phyloP scores from a whole-genome alignment of 1,284 basidiomycete genomes.

The Singerocomus inundabilis region DNA sequence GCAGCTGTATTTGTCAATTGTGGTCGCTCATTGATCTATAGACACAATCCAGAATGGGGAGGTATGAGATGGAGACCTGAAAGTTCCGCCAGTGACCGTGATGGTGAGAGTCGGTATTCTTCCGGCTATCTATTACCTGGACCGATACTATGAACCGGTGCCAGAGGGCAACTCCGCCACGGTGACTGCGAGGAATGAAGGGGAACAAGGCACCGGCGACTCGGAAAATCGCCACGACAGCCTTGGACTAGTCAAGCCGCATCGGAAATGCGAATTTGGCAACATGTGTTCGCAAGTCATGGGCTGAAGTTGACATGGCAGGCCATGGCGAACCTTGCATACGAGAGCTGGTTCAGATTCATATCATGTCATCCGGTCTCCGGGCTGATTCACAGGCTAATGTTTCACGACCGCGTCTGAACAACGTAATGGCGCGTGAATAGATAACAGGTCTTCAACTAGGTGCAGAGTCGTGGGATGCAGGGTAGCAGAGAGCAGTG shows the following conservation, averaged over 20 bases:
- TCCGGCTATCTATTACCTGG: conserved; percentile 11
- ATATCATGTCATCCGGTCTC: conserved; percentile 11
- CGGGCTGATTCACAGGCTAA: conserved; percentile 2
- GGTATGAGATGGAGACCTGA: conserved; percentile 4
- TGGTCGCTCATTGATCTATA: conserved; percentile 3
- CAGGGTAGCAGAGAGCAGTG: background rate
- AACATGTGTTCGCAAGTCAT: conserved; percentile 6
- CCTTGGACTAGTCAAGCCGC: conserved; percentile 5
- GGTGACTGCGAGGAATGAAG: conserved; percentile 12
- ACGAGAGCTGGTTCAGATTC: conserved; percentile 12
- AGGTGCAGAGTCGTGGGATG: conserved; percentile 9
- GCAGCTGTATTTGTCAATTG: background rate
- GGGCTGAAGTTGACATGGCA: conserved; percentile 2
- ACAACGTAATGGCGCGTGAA: conserved; percentile 7
- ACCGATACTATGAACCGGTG: background rate
- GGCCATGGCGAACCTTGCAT: conserved; percentile 10
- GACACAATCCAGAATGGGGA: conserved; percentile 2
- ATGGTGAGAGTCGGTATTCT: conserved; percentile 2
- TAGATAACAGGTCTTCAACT: conserved; percentile 14
- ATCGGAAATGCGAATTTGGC: conserved; percentile 13
- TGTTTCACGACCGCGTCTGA: conserved; percentile 6
- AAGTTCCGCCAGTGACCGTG: conserved; percentile 10
- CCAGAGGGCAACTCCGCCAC: conserved; percentile 8
- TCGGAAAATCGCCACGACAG: conserved; percentile 21
- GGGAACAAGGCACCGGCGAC: conserved; percentile 19